These are phyloP conservation scores for sunflower (Helianthus annuus) DNA, from an alignment of 129 eudicot species.

Conservation along the genomic window HanXRQr2.0-SUNRISE NC_035447.2:38478333-38478832, in stretches of 20 bases:
- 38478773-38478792: no score
- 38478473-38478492: slow-evolving; percentile 80
- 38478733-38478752: slow-evolving; percentile 16
- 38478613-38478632: slow-evolving; percentile 98
- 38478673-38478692: slow-evolving; percentile 82
- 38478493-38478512: slow-evolving; percentile 52
- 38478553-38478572: slow-evolving; percentile 79
- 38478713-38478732: slow-evolving; percentile 16
- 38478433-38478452: not conserved
- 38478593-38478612: slow-evolving; percentile 63
- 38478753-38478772: not conserved
- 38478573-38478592: slow-evolving; percentile 65
- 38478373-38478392: not conserved
- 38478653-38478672: slow-evolving; percentile 91
- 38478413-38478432: not conserved
- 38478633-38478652: slow-evolving; percentile 88
- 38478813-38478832: no score
- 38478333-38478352: not conserved
- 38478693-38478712: not conserved
- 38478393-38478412: not conserved
- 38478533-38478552: slow-evolving; percentile 82
- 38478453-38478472: slow-evolving; percentile 20
- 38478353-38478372: not conserved
- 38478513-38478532: slow-evolving; percentile 63
- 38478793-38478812: no score